Percentiles rank a stretch among this genome's conserved stretches.
These are phyloP conservation scores for Purpureocillium lavendulum DNA, from an alignment of 2,329 filamentous ascomycete species.

Conservation along the genomic window DNA sequence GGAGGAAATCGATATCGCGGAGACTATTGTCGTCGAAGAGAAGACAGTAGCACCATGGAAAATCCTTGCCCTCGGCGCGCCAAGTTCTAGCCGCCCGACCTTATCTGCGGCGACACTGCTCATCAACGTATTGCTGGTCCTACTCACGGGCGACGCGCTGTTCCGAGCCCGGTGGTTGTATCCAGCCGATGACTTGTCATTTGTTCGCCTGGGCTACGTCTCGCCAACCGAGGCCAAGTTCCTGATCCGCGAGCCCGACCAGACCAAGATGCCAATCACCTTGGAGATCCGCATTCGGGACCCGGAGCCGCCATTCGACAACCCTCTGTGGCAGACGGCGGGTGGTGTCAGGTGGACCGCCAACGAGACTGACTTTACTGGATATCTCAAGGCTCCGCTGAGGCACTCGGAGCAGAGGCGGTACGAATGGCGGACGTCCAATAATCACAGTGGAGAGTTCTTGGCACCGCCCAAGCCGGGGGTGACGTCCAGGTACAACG, in stretches of 20 bases:
- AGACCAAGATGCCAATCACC: conserved; percentile 64
- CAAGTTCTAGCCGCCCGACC: conserved; percentile 59
- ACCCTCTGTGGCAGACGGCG: conserved; percentile 55
- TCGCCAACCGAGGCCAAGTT: conserved; percentile 73
- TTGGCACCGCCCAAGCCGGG: conserved; percentile 66
- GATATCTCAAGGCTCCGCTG: conserved; percentile 56
- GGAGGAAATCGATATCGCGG: conserved; percentile 51
- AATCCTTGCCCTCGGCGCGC: conserved; percentile 67
- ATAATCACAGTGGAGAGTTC: conserved; percentile 79
- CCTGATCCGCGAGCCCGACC: conserved; percentile 76
- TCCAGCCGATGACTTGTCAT: conserved; percentile 67
- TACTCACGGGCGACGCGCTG: conserved; percentile 68
- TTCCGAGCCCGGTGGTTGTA: conserved; percentile 65
- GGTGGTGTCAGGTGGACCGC: conserved; percentile 58
- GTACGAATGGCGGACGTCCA: conserved; percentile 82
- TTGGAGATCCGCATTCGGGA: conserved; percentile 56
- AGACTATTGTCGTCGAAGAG: conserved; percentile 52
- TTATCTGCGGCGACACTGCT: conserved; percentile 60
- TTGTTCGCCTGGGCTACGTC: conserved; percentile 81
- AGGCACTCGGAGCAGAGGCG: conserved; percentile 57
- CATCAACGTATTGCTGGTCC: conserved; percentile 62
- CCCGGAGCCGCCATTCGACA: conserved; percentile 41
- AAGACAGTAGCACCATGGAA: conserved; percentile 47
- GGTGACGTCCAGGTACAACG: conserved; percentile 46
- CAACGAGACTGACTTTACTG: conserved; percentile 77